A percentile compares a stretch with the other conserved stretches of the same genome.
phyloP scores from a whole-genome alignment of 2,329 filamentous ascomycete genomes.

The Microdochium paspali region DNA sequence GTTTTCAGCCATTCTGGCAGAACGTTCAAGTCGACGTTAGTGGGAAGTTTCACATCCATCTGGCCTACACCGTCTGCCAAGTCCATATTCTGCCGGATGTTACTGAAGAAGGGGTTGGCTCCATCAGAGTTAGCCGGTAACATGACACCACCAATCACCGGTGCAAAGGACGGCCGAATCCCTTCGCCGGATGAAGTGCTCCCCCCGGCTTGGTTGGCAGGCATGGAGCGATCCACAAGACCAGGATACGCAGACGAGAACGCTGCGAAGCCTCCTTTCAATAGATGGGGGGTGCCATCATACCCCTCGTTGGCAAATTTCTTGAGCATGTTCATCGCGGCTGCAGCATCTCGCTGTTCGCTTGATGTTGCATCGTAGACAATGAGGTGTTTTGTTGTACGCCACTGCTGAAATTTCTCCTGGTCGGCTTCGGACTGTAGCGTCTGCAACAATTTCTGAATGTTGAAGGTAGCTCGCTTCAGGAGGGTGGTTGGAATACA shows the following conservation, averaged over 20 bases:
- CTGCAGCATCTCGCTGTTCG: conserved; percentile 69
- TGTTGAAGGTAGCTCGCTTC: conserved; percentile 83
- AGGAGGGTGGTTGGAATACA: conserved; percentile 92
- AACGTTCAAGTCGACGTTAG: conserved; percentile 32
- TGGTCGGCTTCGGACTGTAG: conserved; percentile 67
- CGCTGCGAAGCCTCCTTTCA: conserved; percentile 72
- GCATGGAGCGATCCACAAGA: conserved; percentile 45
- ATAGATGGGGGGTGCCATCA: conserved; percentile 60
- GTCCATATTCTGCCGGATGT: conserved; percentile 95
- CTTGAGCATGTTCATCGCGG: conserved; percentile 79
- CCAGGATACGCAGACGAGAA: conserved; percentile 61
- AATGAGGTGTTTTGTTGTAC: conserved; percentile 62
- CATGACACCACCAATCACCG: conserved; percentile 81
- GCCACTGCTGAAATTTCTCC: conserved; percentile 69
- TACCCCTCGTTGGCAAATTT: conserved; percentile 87
- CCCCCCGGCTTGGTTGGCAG: conserved; percentile 41
- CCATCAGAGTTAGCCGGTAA: conserved; percentile 62
- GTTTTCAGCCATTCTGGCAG: conserved; percentile 72
- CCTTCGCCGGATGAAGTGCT: conserved; percentile 34
- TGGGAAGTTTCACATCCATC: conserved; percentile 44
- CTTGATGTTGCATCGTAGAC: conserved; percentile 77
- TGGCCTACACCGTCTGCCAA: conserved; percentile 88
- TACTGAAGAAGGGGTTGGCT: conserved; percentile 85
- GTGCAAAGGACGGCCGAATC: conserved; percentile 41
- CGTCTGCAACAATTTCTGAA: conserved; percentile 78